Evolutionary conservation across 2,329 filamentous ascomycete species (phyloP), one percentile per base, ranked within the genome.

Genomic region (Penicillium sp.): DNA sequence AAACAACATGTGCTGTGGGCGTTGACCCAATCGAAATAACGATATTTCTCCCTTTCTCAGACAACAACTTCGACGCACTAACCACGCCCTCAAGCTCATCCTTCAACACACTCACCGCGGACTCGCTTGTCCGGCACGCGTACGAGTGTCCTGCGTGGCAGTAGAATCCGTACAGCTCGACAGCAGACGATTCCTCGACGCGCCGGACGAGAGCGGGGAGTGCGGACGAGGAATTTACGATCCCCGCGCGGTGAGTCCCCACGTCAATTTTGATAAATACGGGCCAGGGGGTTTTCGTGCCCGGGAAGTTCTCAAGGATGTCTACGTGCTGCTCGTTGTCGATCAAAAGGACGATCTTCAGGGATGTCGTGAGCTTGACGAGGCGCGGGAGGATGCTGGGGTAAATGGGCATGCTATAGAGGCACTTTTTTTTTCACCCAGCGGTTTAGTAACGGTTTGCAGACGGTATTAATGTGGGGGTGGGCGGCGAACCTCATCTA

Each of bases 381-480:
- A 61, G 59, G 41, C 54, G 59, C 1, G 53, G 54, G 23, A 61
- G 54, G 13, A 57, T 30, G 41, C 35, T 48, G 4, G 53, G 72
- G 46, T 75, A 76, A 50, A 81, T 64, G n/a, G 79, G 79, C 5
- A 81, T 66, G 15, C 79, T 76, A 46, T 80, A 81, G 7, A 81
- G 69, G 58, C 73, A 67, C 71, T 73, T 21, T 64, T 5, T 35
- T 21, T 47, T 23, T 15, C 53, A 26, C 5, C 26, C 26, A 26
- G 26, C 3, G 26, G 26, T 26, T 47, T 47, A 3, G 23, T 31
- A 60, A 49, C 47, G 21, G 19, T 31, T 21, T 8, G 26, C 19
- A 7, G 26, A 29, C 15, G 6, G n/a, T 15, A 35, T 15, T 46
- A 21, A 21, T 15, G 41, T 31, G 7, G 11, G 45, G 23, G 35